Evolutionary conservation across 352 stramenopile genomes (phyloP).

Genomic region (Phytophthora brassicae): DNA sequence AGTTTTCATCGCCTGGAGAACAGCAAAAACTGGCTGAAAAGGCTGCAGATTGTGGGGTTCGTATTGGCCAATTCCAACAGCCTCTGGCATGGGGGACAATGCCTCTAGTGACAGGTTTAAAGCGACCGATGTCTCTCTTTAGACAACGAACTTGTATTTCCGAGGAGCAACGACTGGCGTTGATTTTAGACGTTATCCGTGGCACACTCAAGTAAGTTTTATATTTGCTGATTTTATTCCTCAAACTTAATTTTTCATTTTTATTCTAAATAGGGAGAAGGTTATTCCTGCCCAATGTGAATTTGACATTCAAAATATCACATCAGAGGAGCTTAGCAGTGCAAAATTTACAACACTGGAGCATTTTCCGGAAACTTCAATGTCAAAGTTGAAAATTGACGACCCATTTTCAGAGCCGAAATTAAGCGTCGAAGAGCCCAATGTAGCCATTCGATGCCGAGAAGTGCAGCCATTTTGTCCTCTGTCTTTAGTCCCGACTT

Average conservation of each 20-base stretch:
- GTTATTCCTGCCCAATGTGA: conserved; percentile 54
- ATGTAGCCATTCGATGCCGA: conserved; percentile 38
- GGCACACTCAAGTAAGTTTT: conserved; percentile 50
- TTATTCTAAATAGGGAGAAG: conserved; percentile 40
- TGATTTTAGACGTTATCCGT: conserved; percentile 55
- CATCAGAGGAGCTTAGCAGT: conserved; percentile 39
- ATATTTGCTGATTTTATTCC: neutral
- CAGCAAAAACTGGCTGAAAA: conserved; percentile 64
- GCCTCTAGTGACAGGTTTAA: conserved; percentile 42
- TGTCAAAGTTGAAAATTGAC: conserved; percentile 27
- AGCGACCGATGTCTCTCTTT: conserved; percentile 59
- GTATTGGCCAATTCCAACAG: conserved; percentile 58
- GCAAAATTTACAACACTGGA: conserved; percentile 40
- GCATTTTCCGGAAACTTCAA: neutral
- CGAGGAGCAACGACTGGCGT: conserved; percentile 57
- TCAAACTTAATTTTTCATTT: neutral
- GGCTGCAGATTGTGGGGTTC: conserved; percentile 39
- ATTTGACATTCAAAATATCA: conserved; percentile 54
- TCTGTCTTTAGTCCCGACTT: conserved; percentile 27
- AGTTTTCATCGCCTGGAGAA: conserved; percentile 44
- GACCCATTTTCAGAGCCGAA: conserved; percentile 41
- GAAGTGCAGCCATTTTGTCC: conserved; percentile 75
- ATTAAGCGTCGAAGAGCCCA: neutral
- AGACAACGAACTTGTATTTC: conserved; percentile 57
- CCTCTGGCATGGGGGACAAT: conserved; percentile 66